Evolutionary conservation across 1,139 yeast genomes (phyloP), one percentile per base, ranked within the genome.

Genomic region (Waltiozyma sp.): DNA sequence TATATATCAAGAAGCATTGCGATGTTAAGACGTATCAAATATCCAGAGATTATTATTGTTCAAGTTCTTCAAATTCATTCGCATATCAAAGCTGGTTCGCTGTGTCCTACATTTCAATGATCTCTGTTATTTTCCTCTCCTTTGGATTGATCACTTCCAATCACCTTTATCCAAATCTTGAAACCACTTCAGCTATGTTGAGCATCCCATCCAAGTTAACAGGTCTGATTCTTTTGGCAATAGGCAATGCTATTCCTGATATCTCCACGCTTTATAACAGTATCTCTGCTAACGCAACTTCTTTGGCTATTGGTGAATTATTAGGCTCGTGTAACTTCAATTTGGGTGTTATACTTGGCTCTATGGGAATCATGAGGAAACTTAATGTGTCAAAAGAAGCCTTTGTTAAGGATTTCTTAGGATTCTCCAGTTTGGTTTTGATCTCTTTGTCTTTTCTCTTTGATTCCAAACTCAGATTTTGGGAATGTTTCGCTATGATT

Each of bases 161-260:
- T 54, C 84, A 71, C 55, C 63, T 87, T 35, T 80, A 89, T 45
- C 91, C 94, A 0, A 86, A 84, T 52, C 62, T 87, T 18, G 72
- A 77, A 43, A 69, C 77, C 33, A 68, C 86, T 19, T 75, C 94
- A 10, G 67, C 69, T 28, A 60, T 69, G 40, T 63, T 87, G 18
- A 73, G 77, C 13, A 62, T 89, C 40, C 77, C 91, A 13, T 93
- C 87, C 49, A 77, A 85, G 45, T 65, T 89, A 35, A 84, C 95
- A 3, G 97, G 97, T 0, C 73, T 89, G 52, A 89, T 96, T 0
- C 66, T 89, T 39, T 66, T 91, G 45, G 95, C 98, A 0, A 69
- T 89, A 49, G 97, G 97, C 0, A 91, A 91, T 60, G 91, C 96
- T 10, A 73, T 95, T 0, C 96, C 97, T 0, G 98, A 91, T 61